Conservation (phyloP, 805 yeast genomes). For the Saccharomycopsis malanga region DNA sequence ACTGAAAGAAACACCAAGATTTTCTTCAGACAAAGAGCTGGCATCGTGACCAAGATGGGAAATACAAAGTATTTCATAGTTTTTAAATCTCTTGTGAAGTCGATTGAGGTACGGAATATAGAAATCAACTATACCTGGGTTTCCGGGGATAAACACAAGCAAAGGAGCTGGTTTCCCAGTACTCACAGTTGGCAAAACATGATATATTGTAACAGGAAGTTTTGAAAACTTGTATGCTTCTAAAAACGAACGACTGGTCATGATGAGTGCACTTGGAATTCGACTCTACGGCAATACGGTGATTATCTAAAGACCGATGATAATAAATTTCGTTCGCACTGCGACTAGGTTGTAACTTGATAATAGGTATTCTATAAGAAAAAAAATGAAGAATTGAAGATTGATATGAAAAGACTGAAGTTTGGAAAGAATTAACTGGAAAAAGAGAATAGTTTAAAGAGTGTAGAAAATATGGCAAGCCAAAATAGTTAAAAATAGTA, state of each 20-base stretch:
- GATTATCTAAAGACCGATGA: no score
- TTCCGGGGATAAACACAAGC: conserved; percentile 63
- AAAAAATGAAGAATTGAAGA: no score
- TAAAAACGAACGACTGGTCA: not conserved
- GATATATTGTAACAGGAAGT: conserved; percentile 13
- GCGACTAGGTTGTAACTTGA: no score
- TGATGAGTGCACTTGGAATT: no score
- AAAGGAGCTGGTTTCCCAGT: conserved; percentile 29
- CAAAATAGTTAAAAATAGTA: no score
- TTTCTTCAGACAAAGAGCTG: conserved; percentile 20
- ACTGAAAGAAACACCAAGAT: conserved; percentile 11
- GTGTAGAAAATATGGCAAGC: no score
- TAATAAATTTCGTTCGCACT: no score
- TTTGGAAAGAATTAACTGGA: no score
- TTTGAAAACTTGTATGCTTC: conserved; percentile 8
- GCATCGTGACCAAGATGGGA: conserved; percentile 50
- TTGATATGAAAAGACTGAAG: no score
- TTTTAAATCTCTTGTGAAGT: conserved; percentile 31
- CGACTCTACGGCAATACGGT: no score
- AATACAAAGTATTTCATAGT: conserved; percentile 50
- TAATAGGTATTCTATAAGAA: no score
- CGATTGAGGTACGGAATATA: conserved; percentile 47
- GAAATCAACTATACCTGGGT: conserved; percentile 66
- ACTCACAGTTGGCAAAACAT: not conserved
- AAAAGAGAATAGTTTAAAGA: no score